Base-by-base conservation (phyloP, 768 basidiomycete species). In the Collybia mongolica region DNA sequence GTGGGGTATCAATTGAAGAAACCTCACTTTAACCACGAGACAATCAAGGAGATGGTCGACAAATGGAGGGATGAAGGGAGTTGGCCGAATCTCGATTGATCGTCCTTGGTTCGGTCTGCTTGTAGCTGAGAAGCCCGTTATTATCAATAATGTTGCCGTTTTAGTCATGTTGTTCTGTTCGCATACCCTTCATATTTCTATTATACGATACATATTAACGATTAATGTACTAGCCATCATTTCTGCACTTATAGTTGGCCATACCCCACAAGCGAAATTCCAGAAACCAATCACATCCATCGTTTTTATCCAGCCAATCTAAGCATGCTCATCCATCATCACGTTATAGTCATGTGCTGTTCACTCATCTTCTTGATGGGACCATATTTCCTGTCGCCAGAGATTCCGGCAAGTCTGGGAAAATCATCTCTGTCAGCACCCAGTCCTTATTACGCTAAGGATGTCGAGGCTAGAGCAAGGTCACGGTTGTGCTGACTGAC, bases 41-140 rank as follows among this genome's bases (percentile, higher is more conserved):
- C 77, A 6, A 62, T 93, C 46, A 70, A 74, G 60, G 89, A 92
- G 49, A 74, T 90, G 24, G 79, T 93, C 28, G 84, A 87, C 59
- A 86, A 87, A 64, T 92, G 87, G 83, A 90, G 87, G 62, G 82
- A 67, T 12, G 91, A 93, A 58, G 82, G 84, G 20, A 69, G 60
- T 49, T 82, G 78, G 77, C 80, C 80, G n/a, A 71, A 64, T 45
- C 61, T 72, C 48, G 59, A 67, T 18, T 67, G 54, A 51, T 29
- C 39, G 18, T 37, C 41, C 44, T 32, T 37, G 19, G 22, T 4
- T 44, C 39, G 39, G 26, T 36, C 20, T 46, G 11, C 32, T 32
- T 32, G 24, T 32, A 32, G 32, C 11, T 32, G 32, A 12, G 4
- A 5, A 32, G 32, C 11, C 28, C 36, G 32, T 32, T 14, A 12